Percentiles rank a stretch among this genome's conserved stretches.
Evolutionary conservation across 139 green algal species (phyloP).

Genomic region (Desmodesmus armatus): DNA sequence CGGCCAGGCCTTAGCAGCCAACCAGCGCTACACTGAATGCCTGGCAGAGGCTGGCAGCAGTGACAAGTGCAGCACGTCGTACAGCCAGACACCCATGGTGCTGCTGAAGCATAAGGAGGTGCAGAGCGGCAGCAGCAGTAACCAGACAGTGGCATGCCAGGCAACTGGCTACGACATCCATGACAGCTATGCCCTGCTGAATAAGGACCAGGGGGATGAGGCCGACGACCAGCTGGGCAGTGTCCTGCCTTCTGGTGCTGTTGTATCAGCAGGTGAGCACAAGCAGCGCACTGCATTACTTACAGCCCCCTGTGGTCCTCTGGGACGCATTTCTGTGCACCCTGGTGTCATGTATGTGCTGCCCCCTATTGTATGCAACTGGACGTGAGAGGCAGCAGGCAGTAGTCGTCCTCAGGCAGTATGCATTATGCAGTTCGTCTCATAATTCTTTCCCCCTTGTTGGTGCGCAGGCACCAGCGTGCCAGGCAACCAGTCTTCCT

Average conservation of each 20-base stretch:
- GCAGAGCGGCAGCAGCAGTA: conserved; percentile 52
- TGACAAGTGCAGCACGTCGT: conserved; percentile 37
- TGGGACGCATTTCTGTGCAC: too few species aligned
- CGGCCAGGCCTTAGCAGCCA: conserved; percentile 57
- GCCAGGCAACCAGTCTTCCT: conserved; percentile 23
- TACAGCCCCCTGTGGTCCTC: neutral
- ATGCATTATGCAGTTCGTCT: too few species aligned
- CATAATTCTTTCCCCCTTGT: too few species aligned
- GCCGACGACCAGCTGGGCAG: conserved; percentile 30
- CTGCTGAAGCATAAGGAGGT: conserved; percentile 67
- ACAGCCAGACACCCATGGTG: conserved; percentile 60
- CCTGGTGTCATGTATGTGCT: too few species aligned
- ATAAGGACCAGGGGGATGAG: conserved; percentile 4
- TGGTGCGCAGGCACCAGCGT: too few species aligned
- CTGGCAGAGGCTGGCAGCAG: conserved; percentile 52
- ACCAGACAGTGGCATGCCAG: conserved; percentile 42
- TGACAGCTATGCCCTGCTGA: conserved; percentile 52
- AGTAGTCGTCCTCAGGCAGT: too few species aligned
- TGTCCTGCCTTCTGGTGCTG: conserved; percentile 29
- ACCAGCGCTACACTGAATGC: conserved; percentile 61
- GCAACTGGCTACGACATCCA: conserved; percentile 64
- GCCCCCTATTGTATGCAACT: too few species aligned
- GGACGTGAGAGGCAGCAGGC: too few species aligned
- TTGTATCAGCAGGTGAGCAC: conserved; percentile 14
- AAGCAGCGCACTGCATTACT: neutral